Evolutionary conservation across 495 filamentous ascomycete genomes (phyloP), one percentile per base, ranked within the genome.

Genomic region (Penicillium malachiteum): DNA sequence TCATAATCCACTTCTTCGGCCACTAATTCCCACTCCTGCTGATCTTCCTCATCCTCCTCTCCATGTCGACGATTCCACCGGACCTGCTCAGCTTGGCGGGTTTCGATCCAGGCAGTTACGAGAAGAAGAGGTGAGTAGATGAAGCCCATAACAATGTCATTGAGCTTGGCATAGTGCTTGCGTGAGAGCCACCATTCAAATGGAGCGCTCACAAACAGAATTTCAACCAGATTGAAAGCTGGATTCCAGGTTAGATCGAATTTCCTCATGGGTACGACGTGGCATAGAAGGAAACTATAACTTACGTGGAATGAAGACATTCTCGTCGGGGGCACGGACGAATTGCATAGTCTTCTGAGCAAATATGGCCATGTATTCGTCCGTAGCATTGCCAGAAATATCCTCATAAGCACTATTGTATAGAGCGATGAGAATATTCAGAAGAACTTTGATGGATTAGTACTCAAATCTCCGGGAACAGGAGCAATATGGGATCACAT

Each of bases 331-430:
- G 0, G 94, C 95, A 34, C 95, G 90, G 8, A 97, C 90, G 62
- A 96, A 98, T 62, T 92, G 88, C 77, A 97, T 90, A 1, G 92
- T 96, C 67, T 96, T 96, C 56, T 93, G 89, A 2, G 90, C 79
- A 61, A 90, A 91, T 17, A 96, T 83, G 0, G 91, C 91, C 71
- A 98, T 87, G 71, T 90, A 98, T 70, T 98, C 94, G 65, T 97
- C 95, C 49, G 86, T 86, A 14, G 95, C 91, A 65, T 97, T 96
- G 40, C 87, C 88, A 49, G 93, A 96, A 59, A 98, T 96, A 70
- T 96, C 92, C 55, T 91, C 87, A 71, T 98, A 98, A 30, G 95
- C 93, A 59, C 85, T 89, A 69, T 97, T 97, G 74, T 97, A 98
- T 5, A 98, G 82, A 0, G 94, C 94, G 60, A 98, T 97, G 35